A percentile compares a stretch with the other conserved stretches of the same genome.
Conservation (phyloP, 2,329 filamentous ascomycete genomes). For the Sarocladiaceae sp. region DNA sequence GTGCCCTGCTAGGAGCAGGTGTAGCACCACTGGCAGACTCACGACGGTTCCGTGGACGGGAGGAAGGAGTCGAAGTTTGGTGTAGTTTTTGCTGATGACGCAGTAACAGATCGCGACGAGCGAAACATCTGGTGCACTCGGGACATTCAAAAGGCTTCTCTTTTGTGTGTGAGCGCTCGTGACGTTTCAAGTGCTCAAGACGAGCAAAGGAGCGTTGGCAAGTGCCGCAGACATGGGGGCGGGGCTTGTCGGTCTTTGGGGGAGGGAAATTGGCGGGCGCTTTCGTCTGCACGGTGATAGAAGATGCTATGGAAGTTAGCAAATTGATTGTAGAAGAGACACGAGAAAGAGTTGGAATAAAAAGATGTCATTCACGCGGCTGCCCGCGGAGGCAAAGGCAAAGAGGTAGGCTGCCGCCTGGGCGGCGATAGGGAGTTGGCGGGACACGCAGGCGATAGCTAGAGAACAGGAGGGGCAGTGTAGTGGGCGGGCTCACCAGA, state of each 20-base stretch:
- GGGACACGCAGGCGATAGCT: constrained; percentile 2
- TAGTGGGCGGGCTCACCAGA: constrained; percentile 7
- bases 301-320: constrained; percentile 31
- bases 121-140: constrained; percentile 91
- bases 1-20: constrained; percentile 64
- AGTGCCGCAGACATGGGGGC: constrained; percentile 87
- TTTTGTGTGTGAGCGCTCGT: constrained; percentile 96
- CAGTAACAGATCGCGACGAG: constrained; percentile 81
- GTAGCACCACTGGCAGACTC: constrained; percentile 77
- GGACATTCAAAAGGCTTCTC: constrained; percentile 98
- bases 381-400: background rate
- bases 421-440: background rate
- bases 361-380: constrained; percentile 1
- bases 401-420: background rate
- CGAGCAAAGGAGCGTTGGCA: constrained; percentile 90
- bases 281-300: constrained; percentile 46
- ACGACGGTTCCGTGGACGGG: constrained; percentile 77
- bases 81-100: constrained; percentile 98
- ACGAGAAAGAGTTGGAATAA: background rate
- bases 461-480: constrained; percentile 9
- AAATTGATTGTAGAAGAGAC: background rate
- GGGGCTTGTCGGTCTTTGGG: constrained; percentile 94
- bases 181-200: constrained; percentile 91
- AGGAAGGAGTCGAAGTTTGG: constrained; percentile 81
- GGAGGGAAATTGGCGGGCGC: constrained; percentile 55